Conservation (phyloP, 805 yeast species). For the Saccharomyces paradoxus region DNA sequence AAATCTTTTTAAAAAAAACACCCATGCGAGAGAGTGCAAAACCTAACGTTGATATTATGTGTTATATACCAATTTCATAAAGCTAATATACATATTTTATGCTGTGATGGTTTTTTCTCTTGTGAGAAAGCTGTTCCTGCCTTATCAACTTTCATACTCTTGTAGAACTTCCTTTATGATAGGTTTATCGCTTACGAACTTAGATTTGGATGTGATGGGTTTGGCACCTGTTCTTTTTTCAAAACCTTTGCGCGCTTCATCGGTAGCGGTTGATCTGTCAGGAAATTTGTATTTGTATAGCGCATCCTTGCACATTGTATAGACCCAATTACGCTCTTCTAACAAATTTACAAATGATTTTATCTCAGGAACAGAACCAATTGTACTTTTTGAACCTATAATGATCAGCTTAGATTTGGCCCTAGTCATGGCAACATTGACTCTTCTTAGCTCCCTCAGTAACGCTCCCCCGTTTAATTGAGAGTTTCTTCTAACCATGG, state of each 20-base stretch:
- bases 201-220: slow-evolving; percentile 10
- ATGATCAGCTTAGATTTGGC: slow-evolving; percentile 78
- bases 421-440: slow-evolving; percentile 91
- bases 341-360: slow-evolving; percentile 53
- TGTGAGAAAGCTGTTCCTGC: background rate
- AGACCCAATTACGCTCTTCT: slow-evolving; percentile 53
- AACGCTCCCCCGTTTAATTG: slow-evolving; percentile 64
- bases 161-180: slow-evolving; percentile 16
- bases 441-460: slow-evolving; percentile 79
- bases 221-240: slow-evolving; percentile 3
- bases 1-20: background rate
- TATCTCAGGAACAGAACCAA: slow-evolving; percentile 18
- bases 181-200: slow-evolving; percentile 15
- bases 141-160: slow-evolving; percentile 2
- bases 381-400: slow-evolving; percentile 66
- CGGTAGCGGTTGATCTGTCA: background rate
- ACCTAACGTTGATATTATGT: background rate
- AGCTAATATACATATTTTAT: background rate
- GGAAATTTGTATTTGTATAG: background rate
- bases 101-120: background rate
- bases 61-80: background rate
- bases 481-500: slow-evolving; percentile 76
- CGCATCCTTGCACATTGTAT: slow-evolving; percentile 13
- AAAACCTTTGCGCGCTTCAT: background rate
- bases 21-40: background rate